These are phyloP conservation scores for Pleurozium schreberi DNA, from an alignment of 225 moss, liverwort and hornwort species.

Conservation along the genomic window DNA sequence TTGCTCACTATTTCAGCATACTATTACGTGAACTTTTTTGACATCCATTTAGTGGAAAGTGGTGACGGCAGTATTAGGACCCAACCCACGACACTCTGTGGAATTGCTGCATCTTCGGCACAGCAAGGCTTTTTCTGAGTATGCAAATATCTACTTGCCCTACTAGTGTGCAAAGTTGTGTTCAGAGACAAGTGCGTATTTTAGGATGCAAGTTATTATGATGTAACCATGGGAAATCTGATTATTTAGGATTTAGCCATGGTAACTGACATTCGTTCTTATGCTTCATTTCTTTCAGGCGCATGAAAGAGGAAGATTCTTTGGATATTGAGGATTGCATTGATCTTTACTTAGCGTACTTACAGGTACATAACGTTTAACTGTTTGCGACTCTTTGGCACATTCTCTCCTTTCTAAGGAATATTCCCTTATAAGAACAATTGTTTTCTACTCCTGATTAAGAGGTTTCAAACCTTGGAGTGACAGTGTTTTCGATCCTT, in stretches of 20 bases:
- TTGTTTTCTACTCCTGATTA: background rate
- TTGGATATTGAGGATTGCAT: conserved; percentile 81
- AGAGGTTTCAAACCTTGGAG: background rate
- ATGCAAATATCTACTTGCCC: conserved; percentile 1
- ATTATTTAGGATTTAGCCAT: background rate
- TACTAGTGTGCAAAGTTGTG: background rate
- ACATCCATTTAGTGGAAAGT: conserved; percentile 67
- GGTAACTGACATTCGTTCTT: background rate
- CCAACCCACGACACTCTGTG: conserved; percentile 70
- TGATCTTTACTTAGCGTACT: conserved; percentile 83
- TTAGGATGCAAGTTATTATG: background rate
- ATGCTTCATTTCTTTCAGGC: conserved; percentile 22
- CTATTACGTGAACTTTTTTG: background rate
- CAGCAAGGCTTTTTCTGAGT: conserved; percentile 69
- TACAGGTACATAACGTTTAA: conserved; percentile 40
- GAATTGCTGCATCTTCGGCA: conserved; percentile 66
- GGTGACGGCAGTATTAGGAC: conserved; percentile 66
- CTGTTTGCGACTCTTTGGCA: background rate
- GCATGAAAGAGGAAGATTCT: conserved; percentile 42
- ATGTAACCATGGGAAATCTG: background rate
- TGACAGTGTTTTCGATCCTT: background rate
- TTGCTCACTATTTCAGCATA: background rate
- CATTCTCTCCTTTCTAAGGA: background rate
- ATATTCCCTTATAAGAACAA: background rate
- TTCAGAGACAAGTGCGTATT: background rate